A percentile compares a stretch with the other conserved stretches of the same genome.
These are phyloP conservation scores for Penicillium salamii DNA, from an alignment of 495 filamentous ascomycete genomes.

Conservation along the genomic window DNA sequence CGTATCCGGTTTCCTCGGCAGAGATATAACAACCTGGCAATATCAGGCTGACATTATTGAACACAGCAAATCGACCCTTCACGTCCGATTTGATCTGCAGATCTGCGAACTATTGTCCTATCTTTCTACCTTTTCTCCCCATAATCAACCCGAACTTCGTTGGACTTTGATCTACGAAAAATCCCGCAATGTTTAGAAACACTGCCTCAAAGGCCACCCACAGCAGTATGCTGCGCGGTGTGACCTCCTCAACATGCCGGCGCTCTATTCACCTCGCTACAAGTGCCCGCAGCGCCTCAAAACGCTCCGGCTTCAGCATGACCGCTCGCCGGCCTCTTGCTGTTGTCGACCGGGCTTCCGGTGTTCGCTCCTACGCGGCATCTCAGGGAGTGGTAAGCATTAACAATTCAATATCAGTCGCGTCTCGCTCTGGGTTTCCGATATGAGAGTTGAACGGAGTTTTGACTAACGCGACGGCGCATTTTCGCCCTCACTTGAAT, in stretches of 20 bases:
- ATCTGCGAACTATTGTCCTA: slow-evolving; percentile 3
- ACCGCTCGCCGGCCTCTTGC: slow-evolving; percentile 42
- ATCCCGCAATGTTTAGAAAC: slow-evolving; percentile 45
- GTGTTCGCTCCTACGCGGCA: slow-evolving; percentile 53
- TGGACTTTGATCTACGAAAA: slow-evolving; percentile 23
- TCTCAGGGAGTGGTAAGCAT: slow-evolving; percentile 37
- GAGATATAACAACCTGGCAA: slow-evolving; percentile 21
- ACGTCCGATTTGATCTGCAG: slow-evolving; percentile 4
- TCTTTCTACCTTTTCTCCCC: slow-evolving; percentile 6
- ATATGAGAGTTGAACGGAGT: slow-evolving; percentile 6
- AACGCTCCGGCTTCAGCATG: slow-evolving; percentile 44
- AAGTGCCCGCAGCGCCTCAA: slow-evolving; percentile 38
- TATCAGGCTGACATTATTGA: slow-evolving; percentile 15
- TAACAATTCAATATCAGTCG: slow-evolving; percentile 9
- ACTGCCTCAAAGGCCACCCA: slow-evolving; percentile 47
- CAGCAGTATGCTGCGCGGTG: slow-evolving; percentile 51
- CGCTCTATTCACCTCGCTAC: slow-evolving; percentile 48
- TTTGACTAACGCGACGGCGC: slow-evolving; percentile 29
- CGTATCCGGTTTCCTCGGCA: slow-evolving; percentile 31
- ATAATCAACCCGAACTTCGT: slow-evolving; percentile 9
- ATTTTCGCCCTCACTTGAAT: slow-evolving; percentile 14
- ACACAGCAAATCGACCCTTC: slow-evolving; percentile 10
- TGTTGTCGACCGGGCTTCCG: slow-evolving; percentile 36
- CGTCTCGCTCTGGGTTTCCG: slow-evolving; percentile 8
- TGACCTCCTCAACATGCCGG: slow-evolving; percentile 44